Evolutionary conservation across 2,329 filamentous ascomycete species (phyloP).

Genomic region (Akanthomyces muscarius): DNA sequence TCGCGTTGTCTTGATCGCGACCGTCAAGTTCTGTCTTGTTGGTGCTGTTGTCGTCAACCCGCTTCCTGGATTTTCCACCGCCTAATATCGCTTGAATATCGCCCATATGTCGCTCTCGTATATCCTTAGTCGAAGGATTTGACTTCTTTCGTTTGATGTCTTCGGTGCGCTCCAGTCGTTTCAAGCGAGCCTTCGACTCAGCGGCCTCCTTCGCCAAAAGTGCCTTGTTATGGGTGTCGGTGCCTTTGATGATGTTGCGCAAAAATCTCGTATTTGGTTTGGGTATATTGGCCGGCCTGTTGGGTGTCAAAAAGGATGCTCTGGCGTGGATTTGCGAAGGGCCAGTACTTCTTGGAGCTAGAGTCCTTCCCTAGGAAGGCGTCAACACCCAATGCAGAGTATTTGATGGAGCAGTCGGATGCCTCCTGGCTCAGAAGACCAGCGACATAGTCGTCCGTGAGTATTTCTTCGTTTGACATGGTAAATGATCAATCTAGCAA

Average conservation of each 20-base stretch:
- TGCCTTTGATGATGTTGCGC: conserved; percentile 81
- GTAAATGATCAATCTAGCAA: conserved; percentile 1
- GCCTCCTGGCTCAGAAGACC: conserved; percentile 77
- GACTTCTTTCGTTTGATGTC: conserved; percentile 41
- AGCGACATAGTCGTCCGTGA: conserved; percentile 76
- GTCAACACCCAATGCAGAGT: conserved; percentile 69
- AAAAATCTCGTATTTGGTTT: conserved; percentile 93
- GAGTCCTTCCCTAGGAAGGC: conserved; percentile 45
- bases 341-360: conserved; percentile 46
- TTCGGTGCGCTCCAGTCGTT: conserved; percentile 51
- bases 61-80: conserved; percentile 36
- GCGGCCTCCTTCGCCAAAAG: conserved; percentile 78
- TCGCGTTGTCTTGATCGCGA: conserved; percentile 7
- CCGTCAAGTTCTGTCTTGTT: conserved; percentile 18
- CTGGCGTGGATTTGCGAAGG: conserved; percentile 8
- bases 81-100: conserved; percentile 57
- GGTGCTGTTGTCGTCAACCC: conserved; percentile 19
- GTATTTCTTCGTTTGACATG: conserved; percentile 46
- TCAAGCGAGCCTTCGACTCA: conserved; percentile 69
- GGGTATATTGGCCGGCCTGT: conserved; percentile 62
- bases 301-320: conserved; percentile 22
- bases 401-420: conserved; percentile 65
- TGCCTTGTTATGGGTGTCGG: conserved; percentile 83
- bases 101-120: conserved; percentile 55
- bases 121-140: conserved; percentile 46